These are phyloP conservation scores for Saturnispora zaruensis DNA, from an alignment of 805 yeast genomes.

Conservation along the genomic window DNA sequence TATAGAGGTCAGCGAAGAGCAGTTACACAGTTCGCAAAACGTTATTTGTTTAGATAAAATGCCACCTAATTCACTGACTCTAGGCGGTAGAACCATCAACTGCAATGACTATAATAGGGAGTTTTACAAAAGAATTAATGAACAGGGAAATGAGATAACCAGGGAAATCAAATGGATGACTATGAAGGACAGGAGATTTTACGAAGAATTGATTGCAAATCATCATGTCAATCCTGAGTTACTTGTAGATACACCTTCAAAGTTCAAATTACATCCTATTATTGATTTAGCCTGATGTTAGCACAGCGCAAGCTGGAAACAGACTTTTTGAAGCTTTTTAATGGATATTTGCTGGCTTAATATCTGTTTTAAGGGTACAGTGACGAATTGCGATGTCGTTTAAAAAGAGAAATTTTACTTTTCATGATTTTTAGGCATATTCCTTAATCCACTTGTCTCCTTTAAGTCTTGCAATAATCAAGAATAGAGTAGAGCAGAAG, in stretches of 20 bases:
- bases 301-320: too few relatives aligned
- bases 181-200: conserved; percentile 21
- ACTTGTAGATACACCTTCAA: conserved; percentile 17
- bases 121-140: conserved; percentile 23
- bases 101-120: conserved; percentile 19
- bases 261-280: conserved; percentile 23
- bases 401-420: too few relatives aligned
- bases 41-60: not conserved
- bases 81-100: not conserved
- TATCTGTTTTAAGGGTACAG: too few relatives aligned
- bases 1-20: conserved; percentile 25
- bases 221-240: not conserved
- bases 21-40: not conserved
- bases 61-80: not conserved
- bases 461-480: too few relatives aligned
- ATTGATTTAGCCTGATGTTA: too few relatives aligned
- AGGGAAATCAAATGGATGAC: conserved; percentile 26
- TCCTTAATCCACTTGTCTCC: too few relatives aligned
- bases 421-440: too few relatives aligned
- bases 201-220: conserved; percentile 14
- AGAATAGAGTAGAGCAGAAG: too few relatives aligned
- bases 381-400: too few relatives aligned
- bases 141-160: conserved; percentile 19
- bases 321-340: too few relatives aligned
- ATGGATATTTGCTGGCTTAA: too few relatives aligned